Percentiles rank a stretch among this genome's conserved stretches.
Evolutionary conservation across 2,329 filamentous ascomycete genomes (phyloP).

Genomic region (Fusarium hostae): DNA sequence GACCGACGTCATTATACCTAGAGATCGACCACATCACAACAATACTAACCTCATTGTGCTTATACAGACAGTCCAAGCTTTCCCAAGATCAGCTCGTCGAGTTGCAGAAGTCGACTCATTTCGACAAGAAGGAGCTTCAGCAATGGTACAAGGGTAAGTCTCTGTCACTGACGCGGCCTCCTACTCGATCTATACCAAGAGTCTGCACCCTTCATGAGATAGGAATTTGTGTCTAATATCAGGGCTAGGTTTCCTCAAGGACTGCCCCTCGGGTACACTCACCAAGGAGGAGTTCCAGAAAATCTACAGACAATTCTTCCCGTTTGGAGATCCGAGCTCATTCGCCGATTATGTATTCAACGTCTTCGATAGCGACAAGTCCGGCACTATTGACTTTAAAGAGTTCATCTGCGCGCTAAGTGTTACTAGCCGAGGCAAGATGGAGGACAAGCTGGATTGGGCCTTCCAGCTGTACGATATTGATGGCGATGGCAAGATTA

Average conservation of each 20-base stretch:
- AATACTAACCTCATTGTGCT: constrained; percentile 35
- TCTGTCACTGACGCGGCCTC: constrained; percentile 2
- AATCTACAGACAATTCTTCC: constrained; percentile 99
- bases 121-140: constrained; percentile 99
- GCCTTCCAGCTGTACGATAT: constrained; percentile 99
- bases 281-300: constrained; percentile 99
- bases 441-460: constrained; percentile 99
- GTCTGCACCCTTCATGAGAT: background rate
- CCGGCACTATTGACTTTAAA: constrained; percentile 98
- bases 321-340: constrained; percentile 94
- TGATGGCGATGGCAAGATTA: constrained; percentile 98
- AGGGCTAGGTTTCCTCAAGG: constrained; percentile 88
- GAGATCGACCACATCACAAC: constrained; percentile 9
- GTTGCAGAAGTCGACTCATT: constrained; percentile 96
- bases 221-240: constrained; percentile 26
- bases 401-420: constrained; percentile 99
- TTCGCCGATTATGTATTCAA: constrained; percentile 99
- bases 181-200: background rate
- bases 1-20: constrained; percentile 43
- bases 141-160: constrained; percentile 98
- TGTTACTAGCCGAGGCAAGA: constrained; percentile 95
- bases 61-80: constrained; percentile 91
- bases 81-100: constrained; percentile 95
- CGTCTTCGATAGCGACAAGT: constrained; percentile 97
- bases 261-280: constrained; percentile 96